Conservation (phyloP, 1,284 basidiomycete species). For the Cystodermella granulosa region DNA sequence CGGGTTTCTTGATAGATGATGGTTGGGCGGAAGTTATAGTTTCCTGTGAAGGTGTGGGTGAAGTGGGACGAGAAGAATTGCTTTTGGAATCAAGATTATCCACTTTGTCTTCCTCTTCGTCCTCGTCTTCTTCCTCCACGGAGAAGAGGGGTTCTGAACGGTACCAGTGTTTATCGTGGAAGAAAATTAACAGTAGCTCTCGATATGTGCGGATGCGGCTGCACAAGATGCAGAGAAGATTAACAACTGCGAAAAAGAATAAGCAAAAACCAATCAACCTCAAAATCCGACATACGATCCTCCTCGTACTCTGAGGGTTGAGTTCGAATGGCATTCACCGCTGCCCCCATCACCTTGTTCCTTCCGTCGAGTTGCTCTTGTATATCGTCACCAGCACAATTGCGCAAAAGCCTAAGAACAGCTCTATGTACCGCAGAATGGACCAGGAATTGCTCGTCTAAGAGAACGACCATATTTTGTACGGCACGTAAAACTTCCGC, state of each 20-base stretch:
- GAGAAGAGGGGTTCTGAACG: slow-evolving; percentile 63
- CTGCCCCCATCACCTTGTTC: slow-evolving; percentile 74
- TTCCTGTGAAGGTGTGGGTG: slow-evolving; percentile 57
- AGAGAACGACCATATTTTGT: slow-evolving; percentile 81
- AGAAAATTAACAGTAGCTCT: slow-evolving; percentile 91
- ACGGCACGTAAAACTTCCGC: slow-evolving; percentile 79
- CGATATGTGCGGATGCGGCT: slow-evolving; percentile 85
- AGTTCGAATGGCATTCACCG: slow-evolving; percentile 59
- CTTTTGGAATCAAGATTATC: slow-evolving; percentile 11
- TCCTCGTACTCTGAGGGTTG: slow-evolving; percentile 81
- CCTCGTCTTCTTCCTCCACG: slow-evolving; percentile 67
- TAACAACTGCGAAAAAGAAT: slow-evolving; percentile 58
- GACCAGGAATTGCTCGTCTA: slow-evolving; percentile 87
- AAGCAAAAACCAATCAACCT: slow-evolving; percentile 9
- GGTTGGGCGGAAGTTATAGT: slow-evolving; percentile 53
- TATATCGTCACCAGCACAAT: slow-evolving; percentile 85
- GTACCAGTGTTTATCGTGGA: slow-evolving; percentile 87
- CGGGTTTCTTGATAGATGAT: slow-evolving; percentile 59
- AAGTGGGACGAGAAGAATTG: slow-evolving; percentile 26
- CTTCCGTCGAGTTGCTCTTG: slow-evolving; percentile 78
- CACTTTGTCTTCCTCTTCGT: slow-evolving; percentile 45
- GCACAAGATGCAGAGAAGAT: slow-evolving; percentile 85
- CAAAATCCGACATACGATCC: slow-evolving; percentile 55
- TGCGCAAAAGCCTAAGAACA: slow-evolving; percentile 78
- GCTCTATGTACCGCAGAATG: slow-evolving; percentile 88